Base-by-base conservation (phyloP, 2,329 filamentous ascomycete genomes). In the Aspergillus ochraceoroseus region DNA sequence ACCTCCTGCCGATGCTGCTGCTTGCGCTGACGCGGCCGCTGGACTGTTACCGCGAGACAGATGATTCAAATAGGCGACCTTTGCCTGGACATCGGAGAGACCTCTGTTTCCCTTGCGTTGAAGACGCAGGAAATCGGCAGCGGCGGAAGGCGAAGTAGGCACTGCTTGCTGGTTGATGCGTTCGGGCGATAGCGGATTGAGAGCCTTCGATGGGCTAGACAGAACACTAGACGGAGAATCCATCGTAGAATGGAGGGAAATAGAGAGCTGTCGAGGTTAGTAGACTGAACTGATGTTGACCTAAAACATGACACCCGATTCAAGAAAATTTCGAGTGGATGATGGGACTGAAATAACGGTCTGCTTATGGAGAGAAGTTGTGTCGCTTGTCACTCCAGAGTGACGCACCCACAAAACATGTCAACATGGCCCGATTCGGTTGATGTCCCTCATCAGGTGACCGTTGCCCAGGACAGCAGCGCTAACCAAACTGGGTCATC, bases 141-240 rank as follows among this genome's bases (percentile, higher is more conserved):
- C 56, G 19, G 64, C 39, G 4, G 65, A 65, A 6, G 68, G 67
- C 1, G 69, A 70, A 12, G 54, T 56, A 25, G 61, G 61, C 29
- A 67, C 53, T 27, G 54, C 59, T 56, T 70, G 67, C 56, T 72
- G 67, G 49, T 73, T 73, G 46, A 71, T 67, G 30, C 70, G 68
- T 46, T 72, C 67, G 15, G 69, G 67, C n/a, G 70, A 71, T 4
- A 71, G 47, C 37, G 68, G 68, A 40, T 66, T 61, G 23, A 73
- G 61, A 25, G 56, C 60, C 35, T 52, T 52, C 26, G 49, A 48
- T 11, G 49, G 50, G 42, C 59, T 62, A 29, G 57, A 55, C 47
- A 54, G 40, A 18, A 52, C 53, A 48, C 56, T 55, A 33, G 58
- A 58, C 46, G 63, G 60, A 33, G 63, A 63, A 35, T 64, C 62